phyloP scores from a whole-genome alignment of 2,329 filamentous ascomycete species.

The Cyphellophora attinorum region DNA sequence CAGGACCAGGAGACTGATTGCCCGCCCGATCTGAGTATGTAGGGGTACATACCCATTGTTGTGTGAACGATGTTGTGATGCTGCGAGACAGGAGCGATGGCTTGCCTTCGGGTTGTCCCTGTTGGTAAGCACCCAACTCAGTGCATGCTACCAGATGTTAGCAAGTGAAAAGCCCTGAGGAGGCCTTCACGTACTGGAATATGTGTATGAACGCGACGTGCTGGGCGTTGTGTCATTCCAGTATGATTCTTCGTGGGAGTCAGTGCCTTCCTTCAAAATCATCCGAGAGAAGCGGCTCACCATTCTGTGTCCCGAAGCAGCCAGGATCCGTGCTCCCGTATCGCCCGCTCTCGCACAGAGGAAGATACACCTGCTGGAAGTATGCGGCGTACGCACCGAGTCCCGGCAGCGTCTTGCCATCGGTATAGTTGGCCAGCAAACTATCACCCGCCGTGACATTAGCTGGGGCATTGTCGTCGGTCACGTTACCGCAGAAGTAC shows the following conservation, averaged over 20 bases:
- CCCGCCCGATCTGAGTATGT: too few relatives aligned
- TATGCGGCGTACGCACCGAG: constrained; percentile 45
- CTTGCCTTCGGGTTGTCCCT: constrained; percentile 26
- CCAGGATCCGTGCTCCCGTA: background rate
- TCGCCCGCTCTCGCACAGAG: background rate
- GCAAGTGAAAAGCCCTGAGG: too few relatives aligned
- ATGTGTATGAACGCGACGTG: constrained; percentile 37
- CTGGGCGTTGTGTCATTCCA: constrained; percentile 36
- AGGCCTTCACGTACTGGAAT: constrained; percentile 25
- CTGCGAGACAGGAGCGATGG: constrained; percentile 40
- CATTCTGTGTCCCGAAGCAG: constrained; percentile 24
- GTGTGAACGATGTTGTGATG: constrained; percentile 40
- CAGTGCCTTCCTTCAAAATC: constrained; percentile 1
- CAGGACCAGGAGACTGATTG: too few relatives aligned
- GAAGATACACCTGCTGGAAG: constrained; percentile 28
- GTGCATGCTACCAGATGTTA: constrained; percentile 31
- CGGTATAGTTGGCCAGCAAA: constrained; percentile 38
- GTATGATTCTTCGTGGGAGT: constrained; percentile 22
- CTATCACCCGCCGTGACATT: constrained; percentile 37
- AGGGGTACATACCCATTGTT: too few relatives aligned
- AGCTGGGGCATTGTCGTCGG: constrained; percentile 34
- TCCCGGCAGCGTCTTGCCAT: constrained; percentile 40
- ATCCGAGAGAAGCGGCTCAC: background rate
- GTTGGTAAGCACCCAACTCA: constrained; percentile 42
- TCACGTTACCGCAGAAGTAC: constrained; percentile 43